These are phyloP conservation scores for Teunomyces gatunensis DNA, from an alignment of 805 yeast species.

Conservation along the genomic window DNA sequence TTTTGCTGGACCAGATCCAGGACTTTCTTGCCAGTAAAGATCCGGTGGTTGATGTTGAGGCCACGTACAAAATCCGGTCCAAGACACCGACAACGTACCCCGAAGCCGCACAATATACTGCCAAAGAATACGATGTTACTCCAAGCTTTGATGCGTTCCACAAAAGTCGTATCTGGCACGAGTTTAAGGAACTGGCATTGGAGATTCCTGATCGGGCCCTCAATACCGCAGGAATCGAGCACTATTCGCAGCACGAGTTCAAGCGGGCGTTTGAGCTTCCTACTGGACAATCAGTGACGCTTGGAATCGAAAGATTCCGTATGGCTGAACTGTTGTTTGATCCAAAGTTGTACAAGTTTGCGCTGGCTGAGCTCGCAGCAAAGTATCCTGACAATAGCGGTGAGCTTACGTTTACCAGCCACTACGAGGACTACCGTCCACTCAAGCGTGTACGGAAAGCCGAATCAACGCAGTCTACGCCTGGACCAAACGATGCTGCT, in stretches of 20 bases:
- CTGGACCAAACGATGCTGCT: constrained; percentile 14
- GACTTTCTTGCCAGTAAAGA: constrained; percentile 35
- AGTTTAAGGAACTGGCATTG: constrained; percentile 70
- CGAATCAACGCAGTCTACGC: constrained; percentile 33
- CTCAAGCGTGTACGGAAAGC: constrained; percentile 56
- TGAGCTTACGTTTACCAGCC: constrained; percentile 42
- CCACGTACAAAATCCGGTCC: constrained; percentile 48
- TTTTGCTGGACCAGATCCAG: constrained; percentile 51
- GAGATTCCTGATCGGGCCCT: constrained; percentile 48
- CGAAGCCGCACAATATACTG: constrained; percentile 22
- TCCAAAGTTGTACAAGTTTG: constrained; percentile 47
- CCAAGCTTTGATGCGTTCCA: constrained; percentile 59
- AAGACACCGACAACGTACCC: constrained; percentile 40
- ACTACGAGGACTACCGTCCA: constrained; percentile 68
- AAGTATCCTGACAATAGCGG: constrained; percentile 50
- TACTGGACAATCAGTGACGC: constrained; percentile 64
- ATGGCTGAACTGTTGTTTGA: constrained; percentile 73
- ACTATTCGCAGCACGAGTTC: constrained; percentile 25
- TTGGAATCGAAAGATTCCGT: constrained; percentile 57
- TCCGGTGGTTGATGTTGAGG: constrained; percentile 27
- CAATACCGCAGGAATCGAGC: constrained; percentile 16
- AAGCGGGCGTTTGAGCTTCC: constrained; percentile 69
- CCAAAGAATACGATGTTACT: constrained; percentile 26
- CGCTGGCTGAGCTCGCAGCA: constrained; percentile 16
- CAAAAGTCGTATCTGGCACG: constrained; percentile 55